Conservation (phyloP, 1,284 basidiomycete species). For the Cryptococcus sp. region DNA sequence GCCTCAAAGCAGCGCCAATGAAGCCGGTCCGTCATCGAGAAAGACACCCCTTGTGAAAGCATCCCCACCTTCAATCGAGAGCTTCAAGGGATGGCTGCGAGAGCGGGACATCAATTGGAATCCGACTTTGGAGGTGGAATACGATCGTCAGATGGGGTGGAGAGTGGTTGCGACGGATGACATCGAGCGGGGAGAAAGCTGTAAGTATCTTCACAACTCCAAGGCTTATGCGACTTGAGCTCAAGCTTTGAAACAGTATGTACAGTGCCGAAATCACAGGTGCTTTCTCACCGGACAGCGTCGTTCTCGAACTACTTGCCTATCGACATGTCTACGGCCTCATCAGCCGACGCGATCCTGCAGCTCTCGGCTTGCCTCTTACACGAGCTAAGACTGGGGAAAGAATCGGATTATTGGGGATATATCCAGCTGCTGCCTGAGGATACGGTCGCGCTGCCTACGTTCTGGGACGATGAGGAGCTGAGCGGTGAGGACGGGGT, state of each 20-base stretch:
- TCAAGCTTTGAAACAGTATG: slow-evolving; percentile 30
- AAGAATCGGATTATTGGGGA: slow-evolving; percentile 36
- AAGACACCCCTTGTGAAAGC: too few species aligned
- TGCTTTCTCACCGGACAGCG: slow-evolving; percentile 41
- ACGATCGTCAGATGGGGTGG: too few species aligned
- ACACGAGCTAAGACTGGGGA: slow-evolving; percentile 46
- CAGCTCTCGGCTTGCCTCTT: slow-evolving; percentile 46
- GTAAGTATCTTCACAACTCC: too few species aligned
- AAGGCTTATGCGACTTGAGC: too few species aligned
- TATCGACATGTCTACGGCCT: not conserved
- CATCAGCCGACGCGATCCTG: slow-evolving; percentile 25
- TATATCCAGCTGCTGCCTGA: slow-evolving; percentile 49
- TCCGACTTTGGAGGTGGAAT: too few species aligned
- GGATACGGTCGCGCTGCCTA: slow-evolving; percentile 28
- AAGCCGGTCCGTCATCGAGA: too few species aligned
- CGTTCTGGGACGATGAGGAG: slow-evolving; percentile 42
- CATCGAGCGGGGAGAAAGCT: too few species aligned
- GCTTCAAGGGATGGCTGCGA: too few species aligned
- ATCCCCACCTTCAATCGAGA: too few species aligned
- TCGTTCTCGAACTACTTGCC: slow-evolving; percentile 5
- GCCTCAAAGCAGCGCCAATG: too few species aligned
- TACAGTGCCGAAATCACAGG: slow-evolving; percentile 41
- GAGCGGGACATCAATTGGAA: too few species aligned
- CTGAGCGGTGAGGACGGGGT: slow-evolving; percentile 31
- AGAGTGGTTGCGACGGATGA: too few species aligned